Base-by-base conservation (phyloP, 306 rosid species). In the Delonix regia region DNA sequence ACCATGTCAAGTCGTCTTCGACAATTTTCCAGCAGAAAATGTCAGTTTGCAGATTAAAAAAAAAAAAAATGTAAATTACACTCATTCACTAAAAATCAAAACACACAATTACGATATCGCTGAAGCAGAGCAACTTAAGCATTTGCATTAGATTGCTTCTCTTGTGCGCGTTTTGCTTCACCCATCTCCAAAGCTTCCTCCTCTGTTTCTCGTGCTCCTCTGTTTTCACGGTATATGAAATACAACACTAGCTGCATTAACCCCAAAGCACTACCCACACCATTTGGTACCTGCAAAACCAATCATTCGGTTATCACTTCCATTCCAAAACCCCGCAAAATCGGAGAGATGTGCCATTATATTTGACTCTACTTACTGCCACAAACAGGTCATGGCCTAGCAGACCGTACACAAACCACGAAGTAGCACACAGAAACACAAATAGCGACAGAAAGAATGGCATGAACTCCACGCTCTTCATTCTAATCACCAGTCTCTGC, bases 401-500 rank as follows among this genome's bases (percentile, higher is more conserved):
- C 6, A 89, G 75, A 24, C 97, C 97, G 71, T 10, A 94, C 66
- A 90, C 61, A 55, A 92, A 90, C 94, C 95, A 94, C 1, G 93
- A 94, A 3, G 89, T 87, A 12, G 97, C 99, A 33, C 97, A 94
- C 18, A 94, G 81, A 67, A 94, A 94, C 79, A 88, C 88, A 64
- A 89, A 92, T 7, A 94, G 86, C 0, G 99, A 94, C 69, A 94
- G 75, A 82, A 90, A 92, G 79, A 92, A 94, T 0, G 98, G 98
- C 98, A 94, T 94, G 80, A 87, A 94, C 80, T 94, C 99, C 75
- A 94, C 97, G 21, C 99, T 94, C 86, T 87, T 94, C 0, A 86
- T 92, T 69, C 21, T 89, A 7, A 94, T 65, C 79, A 92, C 99
- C 3, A 84, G 75, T 85, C 88, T 90, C 99, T 94, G 88, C 90